These are phyloP conservation scores for Xerocomellus intermedius DNA, from an alignment of 768 basidiomycete species.

Conservation along the genomic window DNA sequence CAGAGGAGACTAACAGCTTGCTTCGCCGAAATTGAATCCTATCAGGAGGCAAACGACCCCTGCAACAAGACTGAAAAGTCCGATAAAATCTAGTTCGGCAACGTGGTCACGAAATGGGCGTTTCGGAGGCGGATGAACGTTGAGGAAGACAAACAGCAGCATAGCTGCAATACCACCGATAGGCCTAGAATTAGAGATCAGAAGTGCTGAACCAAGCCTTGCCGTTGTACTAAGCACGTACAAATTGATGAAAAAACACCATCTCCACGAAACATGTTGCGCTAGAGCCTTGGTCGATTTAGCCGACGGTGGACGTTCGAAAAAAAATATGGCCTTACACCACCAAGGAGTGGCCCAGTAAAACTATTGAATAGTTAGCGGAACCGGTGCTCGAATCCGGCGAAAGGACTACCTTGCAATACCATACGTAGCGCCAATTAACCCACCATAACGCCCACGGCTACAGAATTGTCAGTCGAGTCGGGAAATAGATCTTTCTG, in stretches of 20 bases:
- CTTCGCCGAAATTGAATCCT: constrained; percentile 70
- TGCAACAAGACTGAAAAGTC: constrained; percentile 56
- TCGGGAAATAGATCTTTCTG: neutral
- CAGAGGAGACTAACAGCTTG: constrained; percentile 47
- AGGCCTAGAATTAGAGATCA: constrained; percentile 43
- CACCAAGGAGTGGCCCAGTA: constrained; percentile 78
- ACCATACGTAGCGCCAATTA: constrained; percentile 81
- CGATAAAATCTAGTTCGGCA: constrained; percentile 66
- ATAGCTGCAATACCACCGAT: constrained; percentile 62
- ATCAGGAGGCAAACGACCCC: constrained; percentile 68
- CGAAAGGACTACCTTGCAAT: constrained; percentile 43
- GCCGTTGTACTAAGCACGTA: constrained; percentile 27
- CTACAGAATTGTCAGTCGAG: constrained; percentile 30
- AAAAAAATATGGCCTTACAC: constrained; percentile 46
- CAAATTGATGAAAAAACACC: constrained; percentile 81
- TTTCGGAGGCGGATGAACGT: constrained; percentile 67
- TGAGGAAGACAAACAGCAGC: constrained; percentile 68
- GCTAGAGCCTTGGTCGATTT: constrained; percentile 51
- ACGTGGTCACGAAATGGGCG: constrained; percentile 57
- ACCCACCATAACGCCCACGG: constrained; percentile 76
- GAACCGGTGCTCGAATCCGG: neutral
- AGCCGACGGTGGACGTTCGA: neutral
- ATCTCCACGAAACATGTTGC: constrained; percentile 76
- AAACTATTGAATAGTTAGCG: constrained; percentile 40
- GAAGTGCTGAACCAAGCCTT: neutral